These are phyloP conservation scores for Vachellia collinsii DNA, from an alignment of 306 rosid species.

Conservation along the genomic window DNA sequence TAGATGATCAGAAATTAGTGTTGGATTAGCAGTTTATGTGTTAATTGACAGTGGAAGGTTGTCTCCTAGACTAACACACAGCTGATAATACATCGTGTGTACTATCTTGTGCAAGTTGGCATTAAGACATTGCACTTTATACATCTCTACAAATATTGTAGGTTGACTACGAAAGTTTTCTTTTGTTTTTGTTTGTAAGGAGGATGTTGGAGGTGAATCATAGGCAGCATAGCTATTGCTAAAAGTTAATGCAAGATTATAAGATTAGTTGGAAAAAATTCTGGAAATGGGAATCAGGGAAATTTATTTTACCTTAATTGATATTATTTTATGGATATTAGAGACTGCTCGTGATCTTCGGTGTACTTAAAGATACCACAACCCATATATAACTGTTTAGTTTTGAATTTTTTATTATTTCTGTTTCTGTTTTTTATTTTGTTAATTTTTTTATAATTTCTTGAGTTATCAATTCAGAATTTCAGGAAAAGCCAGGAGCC, in stretches of 20 bases:
- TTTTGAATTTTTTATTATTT: not conserved
- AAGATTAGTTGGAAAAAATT: constrained; percentile 24
- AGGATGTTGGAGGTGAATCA: constrained; percentile 16
- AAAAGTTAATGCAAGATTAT: constrained; percentile 1
- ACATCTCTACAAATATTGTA: not conserved
- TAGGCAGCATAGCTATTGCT: constrained; percentile 13
- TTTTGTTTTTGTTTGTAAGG: constrained; percentile 25
- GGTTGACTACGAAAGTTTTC: constrained; percentile 28
- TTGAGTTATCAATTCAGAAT: constrained; percentile 54
- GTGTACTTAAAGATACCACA: constrained; percentile 20
- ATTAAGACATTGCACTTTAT: not conserved
- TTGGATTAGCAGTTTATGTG: not conserved
- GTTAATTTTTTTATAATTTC: constrained; percentile 1
- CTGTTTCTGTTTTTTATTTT: not conserved
- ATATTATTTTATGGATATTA: not conserved
- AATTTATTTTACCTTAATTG: not conserved
- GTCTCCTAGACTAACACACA: not conserved
- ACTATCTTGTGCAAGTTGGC: not conserved
- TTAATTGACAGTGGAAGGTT: not conserved
- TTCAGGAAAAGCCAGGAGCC: constrained; percentile 77
- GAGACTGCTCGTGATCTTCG: constrained; percentile 8
- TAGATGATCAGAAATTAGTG: not conserved
- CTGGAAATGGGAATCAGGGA: not conserved
- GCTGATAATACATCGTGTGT: not conserved
- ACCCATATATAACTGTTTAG: not conserved